A percentile compares a stretch with the other conserved stretches of the same genome.
Evolutionary conservation across 2,329 filamentous ascomycete genomes (phyloP).

Genomic region (Verticillium isaacii): DNA sequence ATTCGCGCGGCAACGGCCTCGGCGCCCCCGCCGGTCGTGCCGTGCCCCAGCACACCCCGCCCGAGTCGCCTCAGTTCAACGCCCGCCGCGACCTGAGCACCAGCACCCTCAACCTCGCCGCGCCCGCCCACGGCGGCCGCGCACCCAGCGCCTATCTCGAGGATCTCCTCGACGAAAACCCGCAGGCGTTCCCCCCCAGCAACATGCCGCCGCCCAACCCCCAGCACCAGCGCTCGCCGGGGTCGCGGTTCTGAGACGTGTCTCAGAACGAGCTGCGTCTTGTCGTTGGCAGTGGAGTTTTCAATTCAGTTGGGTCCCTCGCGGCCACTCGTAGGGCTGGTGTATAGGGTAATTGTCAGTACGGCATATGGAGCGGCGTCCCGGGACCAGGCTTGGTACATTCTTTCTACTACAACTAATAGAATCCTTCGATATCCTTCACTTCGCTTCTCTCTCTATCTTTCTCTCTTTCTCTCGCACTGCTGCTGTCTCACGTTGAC

Average conservation of each 20-base stretch:
- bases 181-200: conserved; percentile 42
- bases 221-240: not conserved
- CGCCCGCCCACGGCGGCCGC: conserved; percentile 56
- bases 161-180: conserved; percentile 78
- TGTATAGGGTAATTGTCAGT: not conserved
- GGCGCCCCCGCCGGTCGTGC: conserved; percentile 16
- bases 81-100: conserved; percentile 49
- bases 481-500: not conserved
- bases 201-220: conserved; percentile 24
- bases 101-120: conserved; percentile 62
- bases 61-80: conserved; percentile 57
- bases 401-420: conserved; percentile 16
- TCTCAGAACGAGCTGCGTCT: not conserved
- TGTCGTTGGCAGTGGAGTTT: not conserved
- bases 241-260: not conserved
- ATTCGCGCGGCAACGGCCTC: conserved; percentile 40
- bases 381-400: not conserved
- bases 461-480: too few species aligned
- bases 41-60: conserved; percentile 48
- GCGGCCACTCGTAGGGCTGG: not conserved
- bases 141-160: conserved; percentile 88
- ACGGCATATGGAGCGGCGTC: not conserved
- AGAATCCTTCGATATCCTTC: conserved; percentile 21
- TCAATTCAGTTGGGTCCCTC: not conserved
- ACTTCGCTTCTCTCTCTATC: not conserved